Conservation (phyloP, 2,329 filamentous ascomycete genomes). For the Aspergillus sp. region DNA sequence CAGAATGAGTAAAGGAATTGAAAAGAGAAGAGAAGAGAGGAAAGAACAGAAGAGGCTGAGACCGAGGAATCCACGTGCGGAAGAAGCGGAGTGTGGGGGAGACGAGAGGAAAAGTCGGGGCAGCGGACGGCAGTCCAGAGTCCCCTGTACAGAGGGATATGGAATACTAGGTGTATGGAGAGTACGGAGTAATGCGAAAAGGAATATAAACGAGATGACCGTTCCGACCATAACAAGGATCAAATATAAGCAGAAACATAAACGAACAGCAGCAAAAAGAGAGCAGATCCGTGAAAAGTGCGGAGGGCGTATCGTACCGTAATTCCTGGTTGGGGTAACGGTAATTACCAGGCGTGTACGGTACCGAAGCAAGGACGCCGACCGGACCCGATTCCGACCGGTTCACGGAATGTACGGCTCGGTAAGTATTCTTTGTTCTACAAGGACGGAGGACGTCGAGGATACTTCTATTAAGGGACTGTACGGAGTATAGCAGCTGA, state of each 20-base stretch:
- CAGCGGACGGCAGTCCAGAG: slow-evolving; percentile 21
- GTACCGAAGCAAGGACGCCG: not conserved
- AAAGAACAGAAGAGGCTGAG: not conserved
- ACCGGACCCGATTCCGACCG: not conserved
- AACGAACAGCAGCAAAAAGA: no score
- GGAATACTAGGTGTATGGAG: slow-evolving; percentile 2
- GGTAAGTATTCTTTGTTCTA: no score
- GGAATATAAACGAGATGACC: slow-evolving; percentile 16
- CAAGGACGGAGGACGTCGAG: not conserved
- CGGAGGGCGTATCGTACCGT: not conserved
- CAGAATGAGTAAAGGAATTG: slow-evolving; percentile 5
- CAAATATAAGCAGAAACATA: no score
- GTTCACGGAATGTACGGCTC: not conserved
- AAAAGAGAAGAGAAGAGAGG: slow-evolving; percentile 2
- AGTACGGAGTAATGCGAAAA: not conserved
- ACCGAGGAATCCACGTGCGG: slow-evolving; percentile 6
- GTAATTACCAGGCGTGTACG: not conserved
- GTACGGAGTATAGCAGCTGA: no score
- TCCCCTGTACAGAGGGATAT: not conserved
- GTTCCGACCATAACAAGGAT: no score
- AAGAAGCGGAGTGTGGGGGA: slow-evolving; percentile 32
- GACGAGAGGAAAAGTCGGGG: slow-evolving; percentile 20
- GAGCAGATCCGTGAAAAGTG: not conserved
- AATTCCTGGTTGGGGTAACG: not conserved
- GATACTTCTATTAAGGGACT: no score